Evolutionary conservation across 495 filamentous ascomycete genomes (phyloP), one percentile per base, ranked within the genome.

Genomic region (Aspergillus cavernicola): DNA sequence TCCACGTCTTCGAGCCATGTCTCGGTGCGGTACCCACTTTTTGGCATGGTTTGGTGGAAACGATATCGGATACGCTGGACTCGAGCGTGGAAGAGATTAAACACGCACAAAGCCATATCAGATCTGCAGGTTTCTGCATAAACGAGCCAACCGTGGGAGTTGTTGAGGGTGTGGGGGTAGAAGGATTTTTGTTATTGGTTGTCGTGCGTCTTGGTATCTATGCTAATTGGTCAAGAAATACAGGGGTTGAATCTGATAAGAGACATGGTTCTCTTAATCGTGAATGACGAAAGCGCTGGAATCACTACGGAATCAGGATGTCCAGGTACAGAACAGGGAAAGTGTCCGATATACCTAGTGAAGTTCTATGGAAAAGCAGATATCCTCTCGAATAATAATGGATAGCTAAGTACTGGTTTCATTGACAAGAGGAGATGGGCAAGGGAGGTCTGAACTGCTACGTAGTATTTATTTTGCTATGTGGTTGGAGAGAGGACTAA

Each of bases 181-280:
- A 13, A n/a, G n/a, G n/a, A n/a, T n/a, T n/a, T 19, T 39, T 3
- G 8, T 42, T 10, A 48, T 31, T 55, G 37, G 53, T 5, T 16
- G 15, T 1, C 19, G 6, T 0, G 20, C 3, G 4, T 19, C 35
- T 35, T 55, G 43, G 43, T 7, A 16, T 9, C 16, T 26, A 10
- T 20, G 2, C 6, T 42, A 37, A 36, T 43, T 50, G 43, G 50
- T 7, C 18, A 24, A 24, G 9, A 6, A 18, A 35, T 24, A 19
- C 45, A 48, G 31, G 45, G 36, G 43, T 43, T 20, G 20, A 48
- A 55, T 55, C 53, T 50, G 53, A 55, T 55, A 55, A 55, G 15
- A 40, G 38, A 24, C 16, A 40, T 23, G 29, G 45, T 22, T 35
- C 44, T 39, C 16, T 16, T 39, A n/a, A n/a, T n/a, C n/a, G n/a